Percentiles rank a stretch among this genome's conserved stretches.
Conservation (phyloP, 768 basidiomycete species). For the Tephrocybe sp. region DNA sequence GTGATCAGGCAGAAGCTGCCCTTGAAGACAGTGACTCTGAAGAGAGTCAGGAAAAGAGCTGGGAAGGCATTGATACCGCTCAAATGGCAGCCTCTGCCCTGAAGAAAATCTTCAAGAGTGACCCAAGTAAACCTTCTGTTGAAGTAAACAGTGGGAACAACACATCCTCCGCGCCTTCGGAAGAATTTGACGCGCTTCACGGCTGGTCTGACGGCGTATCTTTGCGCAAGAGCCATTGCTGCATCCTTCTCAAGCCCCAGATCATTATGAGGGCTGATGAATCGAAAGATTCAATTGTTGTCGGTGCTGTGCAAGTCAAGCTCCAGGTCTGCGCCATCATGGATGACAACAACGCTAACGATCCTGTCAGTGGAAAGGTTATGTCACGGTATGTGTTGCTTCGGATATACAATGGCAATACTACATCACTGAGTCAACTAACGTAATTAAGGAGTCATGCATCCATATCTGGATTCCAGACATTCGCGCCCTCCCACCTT, state of each 20-base stretch:
- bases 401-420: neutral
- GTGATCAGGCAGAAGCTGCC: constrained; percentile 68
- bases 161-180: constrained; percentile 26
- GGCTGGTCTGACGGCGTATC: constrained; percentile 76
- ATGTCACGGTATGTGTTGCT: constrained; percentile 67
- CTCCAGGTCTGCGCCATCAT: constrained; percentile 77
- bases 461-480: constrained; percentile 77
- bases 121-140: constrained; percentile 46
- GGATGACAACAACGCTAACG: constrained; percentile 74
- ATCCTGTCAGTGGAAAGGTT: constrained; percentile 81
- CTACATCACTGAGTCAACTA: neutral
- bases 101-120: constrained; percentile 60
- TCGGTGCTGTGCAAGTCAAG: constrained; percentile 80
- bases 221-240: constrained; percentile 70
- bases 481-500: constrained; percentile 68
- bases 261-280: constrained; percentile 70
- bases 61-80: constrained; percentile 41
- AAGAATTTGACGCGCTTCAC: constrained; percentile 53
- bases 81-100: constrained; percentile 67
- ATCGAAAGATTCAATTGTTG: constrained; percentile 53
- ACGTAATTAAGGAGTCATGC: constrained; percentile 62
- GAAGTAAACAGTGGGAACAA: constrained; percentile 28
- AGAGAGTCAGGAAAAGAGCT: constrained; percentile 26
- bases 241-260: constrained; percentile 89
- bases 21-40: constrained; percentile 27